These are phyloP conservation scores for Fraxinus cuspidata DNA, from an alignment of 257 asterid species.

Conservation along the genomic window DNA sequence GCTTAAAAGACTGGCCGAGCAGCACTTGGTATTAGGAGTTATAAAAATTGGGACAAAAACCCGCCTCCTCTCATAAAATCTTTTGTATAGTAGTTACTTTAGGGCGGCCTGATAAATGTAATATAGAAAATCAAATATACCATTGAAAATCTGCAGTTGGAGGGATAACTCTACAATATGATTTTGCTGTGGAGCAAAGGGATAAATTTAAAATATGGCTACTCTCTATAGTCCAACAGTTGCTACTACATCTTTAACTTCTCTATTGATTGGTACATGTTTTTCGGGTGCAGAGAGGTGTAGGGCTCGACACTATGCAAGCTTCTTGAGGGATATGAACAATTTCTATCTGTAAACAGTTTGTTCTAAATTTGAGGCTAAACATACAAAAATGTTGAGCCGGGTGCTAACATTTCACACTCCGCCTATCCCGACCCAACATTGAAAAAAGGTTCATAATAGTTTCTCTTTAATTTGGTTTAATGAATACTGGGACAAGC, in stretches of 20 bases:
- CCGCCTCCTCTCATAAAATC: neutral
- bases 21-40: neutral
- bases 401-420: neutral
- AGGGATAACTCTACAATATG: neutral
- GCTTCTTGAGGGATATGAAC: slow-evolving; percentile 32
- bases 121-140: neutral
- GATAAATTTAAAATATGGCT: neutral
- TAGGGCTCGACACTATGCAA: slow-evolving; percentile 50
- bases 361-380: neutral
- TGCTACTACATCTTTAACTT: neutral
- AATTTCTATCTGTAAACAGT: neutral
- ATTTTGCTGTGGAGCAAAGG: neutral
- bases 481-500: neutral
- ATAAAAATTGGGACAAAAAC: neutral
- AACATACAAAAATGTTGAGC: neutral
- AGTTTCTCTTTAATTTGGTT: neutral
- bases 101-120: neutral
- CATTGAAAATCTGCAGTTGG: neutral
- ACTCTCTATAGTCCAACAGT: neutral
- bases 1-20: neutral
- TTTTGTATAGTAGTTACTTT: neutral
- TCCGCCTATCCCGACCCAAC: neutral
- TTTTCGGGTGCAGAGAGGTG: slow-evolving; percentile 32
- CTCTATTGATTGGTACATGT: neutral
- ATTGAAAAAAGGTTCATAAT: neutral